Base-by-base conservation (phyloP, 768 basidiomycete species). In the Hygrophorus russula region DNA sequence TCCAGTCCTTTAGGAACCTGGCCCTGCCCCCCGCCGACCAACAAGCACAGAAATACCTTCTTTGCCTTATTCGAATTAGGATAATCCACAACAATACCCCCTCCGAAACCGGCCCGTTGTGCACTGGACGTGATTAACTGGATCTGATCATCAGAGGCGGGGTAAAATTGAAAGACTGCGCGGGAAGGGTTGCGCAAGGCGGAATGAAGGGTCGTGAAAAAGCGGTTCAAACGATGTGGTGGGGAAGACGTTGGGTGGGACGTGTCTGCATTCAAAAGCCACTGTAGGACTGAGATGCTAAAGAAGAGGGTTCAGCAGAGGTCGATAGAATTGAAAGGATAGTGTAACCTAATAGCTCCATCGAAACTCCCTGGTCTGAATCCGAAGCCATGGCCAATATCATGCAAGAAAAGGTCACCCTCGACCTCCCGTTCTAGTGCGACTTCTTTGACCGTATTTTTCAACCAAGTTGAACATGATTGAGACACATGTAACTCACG, bases 281-380 rank as follows among this genome's bases (percentile, higher is more conserved):
- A 99, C 65, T 99, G 96, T 4, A 99, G 68, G n/a, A 97, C 94
- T 18, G 96, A 99, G 54, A 99, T 86, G 56, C 94, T 98, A 55
- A 14, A 46, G 41, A 15, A 42, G 15, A 39, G 40, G 35, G 34
- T 36, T 28, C 13, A n/a, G 32, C 17, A 20, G 35, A 36, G 14
- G 30, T 34, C 32, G 38, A 30, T 30, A 39, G 28, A 33, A 41
- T 39, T 17, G 28, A 39, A 52, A 12, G 28, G 30, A 31, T 32
- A 37, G 42, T 15, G 53, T 67, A 30, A 85, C 92, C 92, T 94
- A 56, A 99, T 98, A 5, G 90, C 93, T 32, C 94, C 96, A 59
- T 99, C 96, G 59, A 99, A 98, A 49, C 86, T 85, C 47, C 94
- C 96, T 45, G 96, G 88, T 32, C 96, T 76, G 61, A 96, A 99